A percentile compares a stretch with the other conserved stretches of the same genome.
These are phyloP conservation scores for Karstenula rhodostoma DNA, from an alignment of 2,329 filamentous ascomycete species.

Conservation along the genomic window DNA sequence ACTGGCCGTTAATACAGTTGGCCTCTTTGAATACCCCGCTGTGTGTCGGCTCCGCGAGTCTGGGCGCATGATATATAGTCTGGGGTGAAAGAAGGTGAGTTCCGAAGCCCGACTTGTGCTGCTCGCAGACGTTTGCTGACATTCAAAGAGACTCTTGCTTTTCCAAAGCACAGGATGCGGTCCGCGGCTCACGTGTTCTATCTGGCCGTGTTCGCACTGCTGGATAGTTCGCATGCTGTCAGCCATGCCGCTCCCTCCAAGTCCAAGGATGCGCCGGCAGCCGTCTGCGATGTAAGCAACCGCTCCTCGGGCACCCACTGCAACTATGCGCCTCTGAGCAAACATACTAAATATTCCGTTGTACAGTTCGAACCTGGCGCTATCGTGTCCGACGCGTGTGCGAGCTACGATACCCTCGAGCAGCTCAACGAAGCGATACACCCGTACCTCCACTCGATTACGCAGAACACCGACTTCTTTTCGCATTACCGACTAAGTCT, in stretches of 20 bases:
- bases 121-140: constrained; percentile 48
- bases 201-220: constrained; percentile 68
- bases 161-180: constrained; percentile 54
- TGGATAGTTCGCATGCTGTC: constrained; percentile 58
- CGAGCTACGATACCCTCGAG: constrained; percentile 91
- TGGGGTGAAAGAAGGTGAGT: constrained; percentile 27
- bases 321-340: constrained; percentile 27
- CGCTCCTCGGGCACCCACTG: constrained; percentile 28
- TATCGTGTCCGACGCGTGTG: constrained; percentile 93
- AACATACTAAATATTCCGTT: constrained; percentile 44
- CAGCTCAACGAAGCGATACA: constrained; percentile 78
- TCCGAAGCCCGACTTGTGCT: constrained; percentile 24
- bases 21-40: constrained; percentile 45
- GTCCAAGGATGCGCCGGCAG: constrained; percentile 50
- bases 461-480: constrained; percentile 93
- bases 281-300: constrained; percentile 65
- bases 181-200: constrained; percentile 65
- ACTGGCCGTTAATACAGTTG: constrained; percentile 44
- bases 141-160: constrained; percentile 24
- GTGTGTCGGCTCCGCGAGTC: constrained; percentile 31
- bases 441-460: constrained; percentile 81
- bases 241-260: constrained; percentile 47
- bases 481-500: constrained; percentile 96
- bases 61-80: constrained; percentile 33
- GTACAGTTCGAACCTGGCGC: constrained; percentile 83